Evolutionary conservation across 371 early-diverging fungal species (phyloP).

Genomic region (Actinomucor elegans): DNA sequence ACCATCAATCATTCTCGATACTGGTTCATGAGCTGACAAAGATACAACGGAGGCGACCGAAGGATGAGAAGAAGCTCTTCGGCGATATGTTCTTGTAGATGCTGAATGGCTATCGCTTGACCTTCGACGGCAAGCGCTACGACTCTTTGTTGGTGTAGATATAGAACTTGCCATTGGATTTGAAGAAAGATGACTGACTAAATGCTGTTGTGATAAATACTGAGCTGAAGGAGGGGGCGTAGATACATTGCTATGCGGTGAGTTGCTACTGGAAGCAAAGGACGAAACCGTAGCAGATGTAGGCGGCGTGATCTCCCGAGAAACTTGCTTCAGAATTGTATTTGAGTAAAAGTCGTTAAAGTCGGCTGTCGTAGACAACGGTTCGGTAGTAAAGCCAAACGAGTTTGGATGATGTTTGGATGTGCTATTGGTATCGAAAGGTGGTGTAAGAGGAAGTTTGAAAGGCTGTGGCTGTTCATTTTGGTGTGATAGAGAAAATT

Average conservation of each 20-base stretch:
- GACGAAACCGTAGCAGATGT: conserved; percentile 6
- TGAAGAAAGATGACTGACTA: background rate
- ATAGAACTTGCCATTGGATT: background rate
- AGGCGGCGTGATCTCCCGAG: conserved; percentile 13
- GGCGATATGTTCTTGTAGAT: conserved; percentile 20
- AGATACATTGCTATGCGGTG: conserved; percentile 8
- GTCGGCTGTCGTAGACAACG: too few species aligned
- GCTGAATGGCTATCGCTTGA: conserved; percentile 4
- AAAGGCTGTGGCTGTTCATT: background rate
- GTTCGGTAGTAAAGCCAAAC: too few species aligned
- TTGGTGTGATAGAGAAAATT: background rate
- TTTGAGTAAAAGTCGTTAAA: too few species aligned
- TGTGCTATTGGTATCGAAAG: background rate
- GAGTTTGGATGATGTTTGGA: too few species aligned
- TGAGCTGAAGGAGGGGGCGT: conserved; percentile 9
- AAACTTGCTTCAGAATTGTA: background rate
- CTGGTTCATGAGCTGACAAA: conserved; percentile 53
- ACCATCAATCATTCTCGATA: conserved; percentile 44
- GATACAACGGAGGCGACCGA: conserved; percentile 53
- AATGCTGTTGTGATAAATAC: background rate
- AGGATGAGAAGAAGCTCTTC: conserved; percentile 40
- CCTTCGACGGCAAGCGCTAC: conserved; percentile 15
- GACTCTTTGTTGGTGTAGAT: background rate
- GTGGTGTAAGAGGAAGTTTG: conserved; percentile 1
- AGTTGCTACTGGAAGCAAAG: conserved; percentile 9